Percentiles rank a stretch among this genome's conserved stretches.
phyloP scores from a whole-genome alignment of 495 filamentous ascomycete genomes.

The Penicillium flavigenum region DNA sequence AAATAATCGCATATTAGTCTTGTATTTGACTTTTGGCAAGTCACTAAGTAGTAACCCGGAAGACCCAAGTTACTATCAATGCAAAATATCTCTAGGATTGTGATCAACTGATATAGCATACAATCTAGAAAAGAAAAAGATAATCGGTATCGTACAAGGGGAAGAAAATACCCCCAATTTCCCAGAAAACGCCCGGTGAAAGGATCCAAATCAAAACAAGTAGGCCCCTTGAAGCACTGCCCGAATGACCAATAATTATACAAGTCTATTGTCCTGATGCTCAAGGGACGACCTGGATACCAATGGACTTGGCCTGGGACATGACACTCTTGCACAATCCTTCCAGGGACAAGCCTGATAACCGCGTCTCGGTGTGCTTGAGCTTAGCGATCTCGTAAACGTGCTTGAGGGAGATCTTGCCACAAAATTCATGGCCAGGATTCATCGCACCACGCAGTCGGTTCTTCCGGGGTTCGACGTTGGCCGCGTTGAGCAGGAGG shows the following conservation, averaged over 20 bases:
- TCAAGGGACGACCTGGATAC: conserved; percentile 76
- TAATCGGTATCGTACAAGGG: conserved; percentile 25
- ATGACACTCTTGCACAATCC: conserved; percentile 84
- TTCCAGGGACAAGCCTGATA: conserved; percentile 77
- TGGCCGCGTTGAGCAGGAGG: conserved; percentile 81
- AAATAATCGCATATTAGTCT: background rate
- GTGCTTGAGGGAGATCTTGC: conserved; percentile 88
- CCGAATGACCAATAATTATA: conserved; percentile 6
- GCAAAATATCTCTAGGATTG: conserved; percentile 5
- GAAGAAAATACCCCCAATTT: conserved; percentile 3
- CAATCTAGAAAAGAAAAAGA: conserved; percentile 12
- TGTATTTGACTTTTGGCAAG: background rate
- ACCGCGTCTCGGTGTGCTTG: conserved; percentile 79
- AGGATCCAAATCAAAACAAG: conserved; percentile 10
- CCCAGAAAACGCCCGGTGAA: conserved; percentile 19
- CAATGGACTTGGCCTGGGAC: conserved; percentile 82
- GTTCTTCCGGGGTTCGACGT: conserved; percentile 70
- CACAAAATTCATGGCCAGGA: conserved; percentile 75
- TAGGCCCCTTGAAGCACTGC: conserved; percentile 10
- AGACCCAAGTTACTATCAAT: background rate
- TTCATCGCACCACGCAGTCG: conserved; percentile 75
- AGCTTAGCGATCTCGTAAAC: conserved; percentile 97
- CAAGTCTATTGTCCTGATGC: conserved; percentile 8
- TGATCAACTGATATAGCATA: conserved; percentile 17
- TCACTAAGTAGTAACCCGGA: background rate